phyloP scores from a whole-genome alignment of 805 yeast genomes.

The Ogataea glucozyma region DNA sequence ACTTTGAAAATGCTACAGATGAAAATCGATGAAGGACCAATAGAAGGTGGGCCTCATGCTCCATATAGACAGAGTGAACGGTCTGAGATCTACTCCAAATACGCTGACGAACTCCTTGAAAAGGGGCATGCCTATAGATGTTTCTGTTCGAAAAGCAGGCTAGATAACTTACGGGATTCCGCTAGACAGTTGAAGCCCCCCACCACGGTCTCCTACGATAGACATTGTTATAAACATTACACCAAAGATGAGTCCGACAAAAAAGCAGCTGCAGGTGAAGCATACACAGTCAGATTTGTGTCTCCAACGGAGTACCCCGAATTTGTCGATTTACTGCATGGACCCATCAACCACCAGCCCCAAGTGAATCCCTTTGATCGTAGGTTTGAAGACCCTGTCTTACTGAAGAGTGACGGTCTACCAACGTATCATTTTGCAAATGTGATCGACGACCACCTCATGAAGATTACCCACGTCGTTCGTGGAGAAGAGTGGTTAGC shows the following conservation, averaged over 20 bases:
- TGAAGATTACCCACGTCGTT: slow-evolving; percentile 91
- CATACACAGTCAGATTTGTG: slow-evolving; percentile 68
- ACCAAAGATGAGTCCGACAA: slow-evolving; percentile 42
- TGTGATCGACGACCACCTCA: slow-evolving; percentile 90
- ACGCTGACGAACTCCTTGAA: slow-evolving; percentile 57
- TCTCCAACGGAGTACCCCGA: slow-evolving; percentile 71
- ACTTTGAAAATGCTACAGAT: slow-evolving; percentile 78
- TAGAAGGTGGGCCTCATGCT: slow-evolving; percentile 70
- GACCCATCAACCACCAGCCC: slow-evolving; percentile 72
- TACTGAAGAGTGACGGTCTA: slow-evolving; percentile 88
- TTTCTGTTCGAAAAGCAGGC: slow-evolving; percentile 78
- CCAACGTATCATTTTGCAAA: slow-evolving; percentile 98
- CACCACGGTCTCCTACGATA: slow-evolving; percentile 87
- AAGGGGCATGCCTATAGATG: slow-evolving; percentile 83
- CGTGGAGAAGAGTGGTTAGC: slow-evolving; percentile 98
- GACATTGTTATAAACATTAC: slow-evolving; percentile 61
- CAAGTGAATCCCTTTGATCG: slow-evolving; percentile 70
- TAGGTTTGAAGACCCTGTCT: slow-evolving; percentile 85
- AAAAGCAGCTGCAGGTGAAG: slow-evolving; percentile 37
- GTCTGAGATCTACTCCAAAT: slow-evolving; percentile 58
- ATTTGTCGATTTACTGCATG: slow-evolving; percentile 77
- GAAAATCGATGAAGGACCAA: slow-evolving; percentile 82
- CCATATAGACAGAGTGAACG: slow-evolving; percentile 90
- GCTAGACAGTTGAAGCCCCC: slow-evolving; percentile 82
- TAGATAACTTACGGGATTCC: slow-evolving; percentile 64